Conservation (phyloP, 768 basidiomycete genomes). For the Boletus huronensis region DNA sequence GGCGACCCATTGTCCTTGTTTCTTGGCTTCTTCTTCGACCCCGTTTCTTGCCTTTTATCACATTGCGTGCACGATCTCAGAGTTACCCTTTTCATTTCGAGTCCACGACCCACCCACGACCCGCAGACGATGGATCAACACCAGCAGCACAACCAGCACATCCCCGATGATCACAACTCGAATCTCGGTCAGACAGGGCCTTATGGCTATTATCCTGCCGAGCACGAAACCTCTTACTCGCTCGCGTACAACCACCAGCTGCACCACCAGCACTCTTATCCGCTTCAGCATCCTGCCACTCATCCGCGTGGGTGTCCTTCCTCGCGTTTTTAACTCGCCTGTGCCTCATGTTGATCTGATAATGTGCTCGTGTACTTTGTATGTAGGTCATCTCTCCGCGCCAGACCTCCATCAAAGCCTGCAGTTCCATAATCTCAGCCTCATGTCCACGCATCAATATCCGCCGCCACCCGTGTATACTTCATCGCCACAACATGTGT, state of each 20-base stretch:
- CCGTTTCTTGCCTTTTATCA: constrained; percentile 32
- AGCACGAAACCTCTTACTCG: constrained; percentile 54
- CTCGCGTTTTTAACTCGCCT: constrained; percentile 39
- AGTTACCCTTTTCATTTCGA: constrained; percentile 35
- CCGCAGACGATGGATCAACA: constrained; percentile 43
- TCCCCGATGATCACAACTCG: constrained; percentile 47
- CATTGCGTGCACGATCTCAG: constrained; percentile 34
- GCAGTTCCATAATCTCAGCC: constrained; percentile 58
- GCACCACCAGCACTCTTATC: constrained; percentile 48
- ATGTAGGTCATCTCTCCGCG: constrained; percentile 59
- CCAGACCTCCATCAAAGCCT: constrained; percentile 66
- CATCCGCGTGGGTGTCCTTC: constrained; percentile 70
- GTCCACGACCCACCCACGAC: constrained; percentile 34
- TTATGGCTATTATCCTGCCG: constrained; percentile 52
- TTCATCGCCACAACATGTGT: constrained; percentile 63
- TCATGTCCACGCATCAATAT: constrained; percentile 69
- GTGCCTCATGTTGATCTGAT: constrained; percentile 66
- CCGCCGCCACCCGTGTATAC: constrained; percentile 54
- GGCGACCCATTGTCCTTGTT: constrained; percentile 27
- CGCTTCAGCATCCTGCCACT: constrained; percentile 52
- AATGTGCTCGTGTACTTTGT: constrained; percentile 48
- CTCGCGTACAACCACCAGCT: constrained; percentile 50
- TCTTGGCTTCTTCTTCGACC: constrained; percentile 33
- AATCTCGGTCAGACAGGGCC: constrained; percentile 38
- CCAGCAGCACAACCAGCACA: constrained; percentile 41